A percentile compares a stretch with the other conserved stretches of the same genome.
These are phyloP conservation scores for Endogone sp. DNA, from an alignment of 192 early-diverging fungal species.

Conservation along the genomic window DNA sequence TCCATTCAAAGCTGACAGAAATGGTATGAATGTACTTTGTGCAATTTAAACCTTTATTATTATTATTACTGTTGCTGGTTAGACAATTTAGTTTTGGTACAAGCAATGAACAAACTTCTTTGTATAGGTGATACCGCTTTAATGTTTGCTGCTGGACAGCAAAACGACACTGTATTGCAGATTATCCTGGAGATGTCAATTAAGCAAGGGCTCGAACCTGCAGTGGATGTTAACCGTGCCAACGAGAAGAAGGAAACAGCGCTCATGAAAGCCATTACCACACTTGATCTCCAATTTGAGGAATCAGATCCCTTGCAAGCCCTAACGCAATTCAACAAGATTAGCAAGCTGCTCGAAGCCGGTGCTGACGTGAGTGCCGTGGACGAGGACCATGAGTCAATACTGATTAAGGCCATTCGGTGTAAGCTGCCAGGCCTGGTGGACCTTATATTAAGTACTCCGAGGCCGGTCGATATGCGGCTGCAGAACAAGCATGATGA, in stretches of 20 bases:
- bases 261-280: conserved; percentile 22
- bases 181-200: neutral
- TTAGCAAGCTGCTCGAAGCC: conserved; percentile 15
- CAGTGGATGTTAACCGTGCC: conserved; percentile 6
- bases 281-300: neutral
- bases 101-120: no score
- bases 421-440: neutral
- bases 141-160: conserved; percentile 9
- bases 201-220: neutral
- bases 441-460: neutral
- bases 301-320: neutral
- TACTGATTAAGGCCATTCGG: conserved; percentile 28
- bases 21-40: neutral
- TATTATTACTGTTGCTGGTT: no score
- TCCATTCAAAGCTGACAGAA: conserved; percentile 12
- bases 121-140: neutral
- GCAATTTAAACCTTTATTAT: neutral
- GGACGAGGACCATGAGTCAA: conserved; percentile 11
- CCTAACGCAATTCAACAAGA: neutral
- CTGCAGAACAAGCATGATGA: neutral
- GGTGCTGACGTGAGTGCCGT: conserved; percentile 22
- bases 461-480: neutral
- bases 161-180: neutral
- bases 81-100: no score
- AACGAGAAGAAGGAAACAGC: conserved; percentile 20